Base-by-base conservation (phyloP, 345 rosid genomes). In the Pistacia integerrima region DNA sequence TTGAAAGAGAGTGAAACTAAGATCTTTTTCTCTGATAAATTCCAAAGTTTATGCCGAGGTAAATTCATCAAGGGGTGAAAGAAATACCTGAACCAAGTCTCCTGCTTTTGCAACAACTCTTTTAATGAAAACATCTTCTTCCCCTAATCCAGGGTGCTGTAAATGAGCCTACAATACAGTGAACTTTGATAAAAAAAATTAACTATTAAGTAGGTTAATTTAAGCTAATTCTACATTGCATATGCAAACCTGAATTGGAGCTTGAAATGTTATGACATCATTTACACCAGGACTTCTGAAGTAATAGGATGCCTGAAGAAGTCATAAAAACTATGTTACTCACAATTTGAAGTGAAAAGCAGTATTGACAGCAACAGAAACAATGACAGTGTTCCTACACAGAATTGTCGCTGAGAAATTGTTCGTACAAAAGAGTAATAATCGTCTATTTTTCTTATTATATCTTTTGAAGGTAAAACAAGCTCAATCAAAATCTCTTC, bases 31-130 rank as follows among this genome's bases (percentile, higher is more conserved):
- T 69, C 54, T 8, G 11, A 16, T 18, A 64, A 74, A 16, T 17
- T 38, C 35, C 44, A 17, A 54, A 44, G 38, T 63, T 63, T 9
- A 51, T 13, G 13, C 25, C 48, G 62, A 69, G 30, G 38, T 16
- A 28, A 22, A 58, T 70, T 33, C 11, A 36, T 18, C 48, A 4
- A 22, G 60, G 44, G 54, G 68, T 16, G 56, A 54, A 38, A 67
- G 69, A 78, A 70, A 44, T 69, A 84, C 87, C 83, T 74, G 80
- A 64, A 84, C 85, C 8, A 17, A 44, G 60, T 84, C 87, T 64
- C 87, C 87, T 51, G 78, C 83, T 73, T 82, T 77, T 68, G 88
- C 84, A 4, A 85, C 82, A 74, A 78, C 59, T 80, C 85, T 77
- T 76, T 85, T 82, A 25, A 85, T 80, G 58, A 74, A 82, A 54